phyloP scores from a whole-genome alignment of 805 yeast genomes.

The Kregervanrija delftensis region DNA sequence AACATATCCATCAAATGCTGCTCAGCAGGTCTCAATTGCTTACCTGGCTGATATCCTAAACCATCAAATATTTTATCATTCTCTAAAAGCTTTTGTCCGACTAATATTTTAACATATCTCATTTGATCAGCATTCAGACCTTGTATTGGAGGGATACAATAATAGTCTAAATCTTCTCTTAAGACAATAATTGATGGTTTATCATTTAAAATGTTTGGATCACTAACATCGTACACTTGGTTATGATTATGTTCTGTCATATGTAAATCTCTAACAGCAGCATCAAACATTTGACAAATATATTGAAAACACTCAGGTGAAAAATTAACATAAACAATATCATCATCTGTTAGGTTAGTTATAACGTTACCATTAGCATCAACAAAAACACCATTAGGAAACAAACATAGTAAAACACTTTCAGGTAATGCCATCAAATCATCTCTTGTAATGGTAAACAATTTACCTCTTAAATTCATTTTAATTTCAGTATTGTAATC shows the following conservation, averaged over 20 bases:
- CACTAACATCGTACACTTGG: slow-evolving; percentile 28
- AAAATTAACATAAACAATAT: slow-evolving; percentile 76
- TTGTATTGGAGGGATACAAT: slow-evolving; percentile 71
- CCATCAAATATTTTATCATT: slow-evolving; percentile 72
- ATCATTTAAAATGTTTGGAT: slow-evolving; percentile 59
- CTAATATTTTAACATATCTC: slow-evolving; percentile 61
- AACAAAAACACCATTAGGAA: slow-evolving; percentile 85
- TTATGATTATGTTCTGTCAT: slow-evolving; percentile 26
- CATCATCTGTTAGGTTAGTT: slow-evolving; percentile 71
- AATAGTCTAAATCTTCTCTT: slow-evolving; percentile 90
- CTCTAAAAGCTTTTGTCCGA: slow-evolving; percentile 57
- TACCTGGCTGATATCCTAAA: slow-evolving; percentile 52
- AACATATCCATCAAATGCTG: slow-evolving; percentile 93
- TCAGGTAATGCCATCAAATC: slow-evolving; percentile 92
- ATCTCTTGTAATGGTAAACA: slow-evolving; percentile 75
- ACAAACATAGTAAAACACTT: slow-evolving; percentile 73
- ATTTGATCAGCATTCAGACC: slow-evolving; percentile 54
- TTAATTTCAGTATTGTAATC: slow-evolving; percentile 64
- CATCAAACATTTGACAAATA: slow-evolving; percentile 63
- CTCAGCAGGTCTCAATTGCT: slow-evolving; percentile 78
- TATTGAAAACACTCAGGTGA: slow-evolving; percentile 83
- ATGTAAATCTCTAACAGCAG: slow-evolving; percentile 57
- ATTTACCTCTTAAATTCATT: slow-evolving; percentile 68
- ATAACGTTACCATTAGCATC: slow-evolving; percentile 73
- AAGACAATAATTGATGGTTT: slow-evolving; percentile 89